These are phyloP conservation scores for Euryodendron excelsum DNA, from an alignment of 148 eudicot species.

Conservation along the genomic window DNA sequence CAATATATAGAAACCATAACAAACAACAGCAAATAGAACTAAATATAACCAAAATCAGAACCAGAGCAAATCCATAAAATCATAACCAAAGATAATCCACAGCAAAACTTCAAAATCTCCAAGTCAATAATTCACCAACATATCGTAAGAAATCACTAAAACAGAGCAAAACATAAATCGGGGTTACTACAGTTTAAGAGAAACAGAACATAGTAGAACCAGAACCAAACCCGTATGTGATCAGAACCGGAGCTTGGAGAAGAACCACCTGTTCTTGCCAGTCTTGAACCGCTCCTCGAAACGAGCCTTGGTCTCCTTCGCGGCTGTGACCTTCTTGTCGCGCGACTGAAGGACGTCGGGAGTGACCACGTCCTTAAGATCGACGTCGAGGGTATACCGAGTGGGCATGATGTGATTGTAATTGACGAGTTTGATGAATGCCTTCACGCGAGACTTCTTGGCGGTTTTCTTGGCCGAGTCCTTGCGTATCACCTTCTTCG, in stretches of 20 bases:
- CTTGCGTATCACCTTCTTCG: conserved; percentile 42
- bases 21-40: neutral
- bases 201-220: neutral
- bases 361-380: conserved; percentile 30
- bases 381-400: conserved; percentile 41
- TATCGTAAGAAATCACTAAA: neutral
- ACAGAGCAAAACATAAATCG: neutral
- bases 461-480: conserved; percentile 42
- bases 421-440: conserved; percentile 33
- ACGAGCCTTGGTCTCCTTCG: conserved; percentile 31
- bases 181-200: neutral
- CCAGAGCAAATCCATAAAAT: neutral
- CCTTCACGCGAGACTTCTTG: conserved; percentile 38
- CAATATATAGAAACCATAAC: neutral
- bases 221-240: neutral
- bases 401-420: conserved; percentile 48
- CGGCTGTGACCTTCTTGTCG: conserved; percentile 41
- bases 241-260: conserved; percentile 37
- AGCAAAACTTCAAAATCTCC: neutral
- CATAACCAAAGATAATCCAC: too few species aligned
- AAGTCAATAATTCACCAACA: neutral
- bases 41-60: too few species aligned
- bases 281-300: conserved; percentile 46
- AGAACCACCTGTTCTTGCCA: conserved; percentile 46
- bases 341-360: conserved; percentile 25